These are phyloP conservation scores for Fraxinus sp. DNA, from an alignment of 305 asterid species.

Conservation along the genomic window DNA sequence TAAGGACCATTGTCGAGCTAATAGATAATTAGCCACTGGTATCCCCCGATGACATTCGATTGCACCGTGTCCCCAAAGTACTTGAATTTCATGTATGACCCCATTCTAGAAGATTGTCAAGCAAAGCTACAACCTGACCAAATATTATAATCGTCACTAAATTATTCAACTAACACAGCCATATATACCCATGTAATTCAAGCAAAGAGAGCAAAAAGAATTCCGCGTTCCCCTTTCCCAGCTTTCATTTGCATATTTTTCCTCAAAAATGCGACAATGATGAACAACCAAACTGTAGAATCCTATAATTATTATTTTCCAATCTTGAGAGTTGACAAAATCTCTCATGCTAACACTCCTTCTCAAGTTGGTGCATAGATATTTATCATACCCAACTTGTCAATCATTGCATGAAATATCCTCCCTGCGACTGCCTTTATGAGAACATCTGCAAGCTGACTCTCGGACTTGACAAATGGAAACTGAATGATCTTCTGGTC, in stretches of 20 bases:
- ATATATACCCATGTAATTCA: not conserved
- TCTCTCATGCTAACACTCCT: too few species aligned
- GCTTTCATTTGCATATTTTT: not conserved
- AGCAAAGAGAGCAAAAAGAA: not conserved
- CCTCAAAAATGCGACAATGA: not conserved
- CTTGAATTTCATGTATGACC: conserved; percentile 74
- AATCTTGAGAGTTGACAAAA: too few species aligned
- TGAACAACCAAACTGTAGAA: not conserved
- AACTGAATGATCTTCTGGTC: too few species aligned
- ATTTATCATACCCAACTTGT: too few species aligned
- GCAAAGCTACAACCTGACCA: conserved; percentile 31
- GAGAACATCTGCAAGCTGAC: too few species aligned
- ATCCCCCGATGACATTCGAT: conserved; percentile 44
- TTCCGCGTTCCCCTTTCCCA: not conserved
- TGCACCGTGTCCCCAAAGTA: conserved; percentile 46
- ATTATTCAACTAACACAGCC: not conserved
- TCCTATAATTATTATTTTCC: too few species aligned
- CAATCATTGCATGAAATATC: too few species aligned
- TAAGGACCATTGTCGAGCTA: conserved; percentile 74
- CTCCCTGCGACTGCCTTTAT: too few species aligned
- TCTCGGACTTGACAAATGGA: too few species aligned
- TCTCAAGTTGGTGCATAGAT: too few species aligned
- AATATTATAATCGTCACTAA: conserved; percentile 25
- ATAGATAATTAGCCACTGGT: conserved; percentile 42
- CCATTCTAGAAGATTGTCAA: conserved; percentile 44